These are phyloP conservation scores for Orbilia oligospora DNA, from an alignment of 2,329 filamentous ascomycete species.

Conservation along the genomic window DNA sequence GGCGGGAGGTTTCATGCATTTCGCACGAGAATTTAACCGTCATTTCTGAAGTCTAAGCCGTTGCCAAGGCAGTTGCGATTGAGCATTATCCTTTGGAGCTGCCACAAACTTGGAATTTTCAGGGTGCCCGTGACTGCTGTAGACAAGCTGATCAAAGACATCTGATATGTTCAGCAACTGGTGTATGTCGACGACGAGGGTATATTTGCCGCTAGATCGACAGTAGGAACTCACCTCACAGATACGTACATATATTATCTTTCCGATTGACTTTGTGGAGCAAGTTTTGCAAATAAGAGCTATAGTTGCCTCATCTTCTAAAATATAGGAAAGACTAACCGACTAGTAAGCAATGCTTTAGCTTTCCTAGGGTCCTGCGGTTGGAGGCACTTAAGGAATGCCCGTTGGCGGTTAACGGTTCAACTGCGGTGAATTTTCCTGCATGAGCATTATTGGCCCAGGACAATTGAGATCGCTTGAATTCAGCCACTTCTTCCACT, in stretches of 20 bases:
- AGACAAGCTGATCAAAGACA: conserved; percentile 1
- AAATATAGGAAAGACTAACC: conserved; percentile 8
- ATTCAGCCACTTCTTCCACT: not conserved
- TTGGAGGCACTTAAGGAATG: conserved; percentile 2
- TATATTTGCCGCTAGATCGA: conserved; percentile 10
- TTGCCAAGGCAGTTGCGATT: conserved; percentile 45
- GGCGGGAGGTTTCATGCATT: conserved; percentile 24
- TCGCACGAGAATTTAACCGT: conserved; percentile 4
- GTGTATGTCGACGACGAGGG: not conserved
- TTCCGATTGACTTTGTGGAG: not conserved
- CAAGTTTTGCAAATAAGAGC: not conserved
- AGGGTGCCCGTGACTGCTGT: not conserved
- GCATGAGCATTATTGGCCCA: not conserved
- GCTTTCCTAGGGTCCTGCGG: too few relatives aligned
- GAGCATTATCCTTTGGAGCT: conserved; percentile 4
- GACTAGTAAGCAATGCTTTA: not conserved
- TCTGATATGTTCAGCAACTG: conserved; percentile 1
- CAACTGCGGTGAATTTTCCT: not conserved
- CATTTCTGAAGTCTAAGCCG: conserved; percentile 11
- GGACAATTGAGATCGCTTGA: not conserved
- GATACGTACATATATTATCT: not conserved
- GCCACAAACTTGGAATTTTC: conserved; percentile 3
- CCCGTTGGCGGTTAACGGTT: conserved; percentile 7
- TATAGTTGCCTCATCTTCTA: not conserved
- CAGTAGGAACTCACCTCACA: conserved; percentile 42